Conservation (phyloP, 129 eudicot species). For the Flaveria ramosissima region DNA sequence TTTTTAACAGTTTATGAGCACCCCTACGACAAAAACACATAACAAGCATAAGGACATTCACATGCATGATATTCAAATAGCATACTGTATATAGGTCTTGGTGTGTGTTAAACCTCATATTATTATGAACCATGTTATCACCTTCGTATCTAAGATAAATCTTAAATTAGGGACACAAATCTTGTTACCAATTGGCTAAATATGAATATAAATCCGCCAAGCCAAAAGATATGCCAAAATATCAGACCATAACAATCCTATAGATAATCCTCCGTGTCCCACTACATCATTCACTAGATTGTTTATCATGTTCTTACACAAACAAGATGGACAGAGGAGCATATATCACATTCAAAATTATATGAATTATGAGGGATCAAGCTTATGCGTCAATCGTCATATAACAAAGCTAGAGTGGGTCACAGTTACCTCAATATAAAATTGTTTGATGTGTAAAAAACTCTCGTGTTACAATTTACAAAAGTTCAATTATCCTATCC, state of each 20-base stretch:
- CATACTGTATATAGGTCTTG: background rate
- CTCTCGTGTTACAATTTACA: background rate
- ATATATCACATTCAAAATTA: background rate
- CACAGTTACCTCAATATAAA: background rate
- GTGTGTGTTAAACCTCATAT: background rate
- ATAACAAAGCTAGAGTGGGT: background rate
- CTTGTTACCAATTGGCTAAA: background rate
- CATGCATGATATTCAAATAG: background rate
- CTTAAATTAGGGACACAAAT: background rate
- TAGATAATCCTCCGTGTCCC: background rate
- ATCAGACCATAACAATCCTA: background rate
- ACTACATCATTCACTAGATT: background rate
- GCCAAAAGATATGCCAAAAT: background rate
- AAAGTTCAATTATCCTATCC: background rate
- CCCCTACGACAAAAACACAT: background rate
- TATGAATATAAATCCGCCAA: background rate
- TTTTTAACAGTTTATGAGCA: background rate
- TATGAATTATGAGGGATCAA: background rate
- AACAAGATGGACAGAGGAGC: background rate
- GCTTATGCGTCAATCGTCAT: background rate
- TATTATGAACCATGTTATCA: background rate
- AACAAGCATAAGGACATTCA: background rate
- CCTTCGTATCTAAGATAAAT: background rate
- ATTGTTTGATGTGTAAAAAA: background rate
- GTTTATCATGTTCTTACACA: background rate